Evolutionary conservation across 176 grass and related monocot species (phyloP).

Genomic region (Eleusine coracana): DNA sequence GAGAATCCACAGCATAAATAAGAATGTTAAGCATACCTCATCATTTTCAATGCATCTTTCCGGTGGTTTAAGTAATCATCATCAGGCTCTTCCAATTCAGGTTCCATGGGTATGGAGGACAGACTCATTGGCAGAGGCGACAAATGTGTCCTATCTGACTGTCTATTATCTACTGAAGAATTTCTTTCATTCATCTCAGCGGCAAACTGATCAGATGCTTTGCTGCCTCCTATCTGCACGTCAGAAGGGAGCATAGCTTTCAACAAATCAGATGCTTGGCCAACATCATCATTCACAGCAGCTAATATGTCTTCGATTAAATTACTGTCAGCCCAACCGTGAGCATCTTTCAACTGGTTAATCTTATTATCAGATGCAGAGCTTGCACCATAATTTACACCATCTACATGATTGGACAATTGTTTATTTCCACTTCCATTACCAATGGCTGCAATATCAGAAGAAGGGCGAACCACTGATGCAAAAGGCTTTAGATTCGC

Average conservation of each 20-base stretch:
- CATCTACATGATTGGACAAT: not conserved
- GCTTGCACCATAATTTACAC: conserved; percentile 23
- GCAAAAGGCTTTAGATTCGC: conserved; percentile 62
- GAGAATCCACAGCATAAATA: conserved; percentile 12
- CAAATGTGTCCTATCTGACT: conserved; percentile 43
- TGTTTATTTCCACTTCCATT: not conserved
- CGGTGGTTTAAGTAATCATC: conserved; percentile 73
- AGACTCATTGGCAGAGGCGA: conserved; percentile 35
- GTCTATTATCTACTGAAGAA: conserved; percentile 24
- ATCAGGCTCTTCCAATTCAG: conserved; percentile 65
- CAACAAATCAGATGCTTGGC: conserved; percentile 64
- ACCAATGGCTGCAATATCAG: conserved; percentile 21
- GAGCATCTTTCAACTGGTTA: conserved; percentile 64
- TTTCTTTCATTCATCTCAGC: conserved; percentile 52
- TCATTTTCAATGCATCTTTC: conserved; percentile 86
- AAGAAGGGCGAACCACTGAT: conserved; percentile 52
- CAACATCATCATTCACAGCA: conserved; percentile 73
- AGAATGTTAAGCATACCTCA: conserved; percentile 60
- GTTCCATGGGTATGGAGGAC: conserved; percentile 53
- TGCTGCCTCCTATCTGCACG: conserved; percentile 30
- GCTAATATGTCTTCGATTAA: conserved; percentile 80
- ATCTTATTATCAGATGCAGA: conserved; percentile 38
- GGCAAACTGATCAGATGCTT: conserved; percentile 25
- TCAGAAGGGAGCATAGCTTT: conserved; percentile 67
- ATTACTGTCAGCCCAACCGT: conserved; percentile 70